Evolutionary conservation across 306 rosid genomes (phyloP), one percentile per base, ranked within the genome.

Genomic region (Cucurbita ficifolia): DNA sequence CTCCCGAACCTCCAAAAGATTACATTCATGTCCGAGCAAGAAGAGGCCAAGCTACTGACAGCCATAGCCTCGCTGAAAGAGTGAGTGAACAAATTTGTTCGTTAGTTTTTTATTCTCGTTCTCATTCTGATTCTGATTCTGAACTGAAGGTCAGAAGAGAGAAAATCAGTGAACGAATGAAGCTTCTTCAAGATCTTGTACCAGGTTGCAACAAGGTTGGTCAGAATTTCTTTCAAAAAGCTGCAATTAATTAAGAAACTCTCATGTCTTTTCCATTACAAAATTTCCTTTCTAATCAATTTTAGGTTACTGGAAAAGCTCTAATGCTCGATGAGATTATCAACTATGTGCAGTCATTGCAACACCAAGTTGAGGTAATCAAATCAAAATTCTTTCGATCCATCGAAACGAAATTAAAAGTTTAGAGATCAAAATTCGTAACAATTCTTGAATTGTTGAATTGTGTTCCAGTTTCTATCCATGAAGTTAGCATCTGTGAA

Each of bases 41-140:
- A 88, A 88, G 99, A 52, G 99, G 99, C 24, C 97, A 95, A 82
- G 99, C 99, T 36, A 95, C 99, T 17, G 99, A 95, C 60, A 95
- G 97, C 82, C 99, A 95, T 67, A 95, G 99, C 43, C 96, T 95
- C 29, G 99, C 99, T 11, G 99, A 95, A 86, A 91, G 99, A 78
- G 99, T 95, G 84, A 78, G 88, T 76, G 59, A 72, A 67, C 68
- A 19, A 13, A 75, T 51, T n/a, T 52, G 56, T 49, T 60, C 3
- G 14, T 14, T 13, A 49, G 9, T 14, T 13, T 13, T 1, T 17
- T 7, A 59, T 59, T 29, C 40, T 16, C n/a, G 13, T 59, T 33
- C 10, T 7, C 43, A 59, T 59, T 33, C 43, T 59, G 19, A 59
- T 59, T 59, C 42, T 7, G 42, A 59, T 33, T 17, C 4, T 73